Evolutionary conservation across 2,329 filamentous ascomycete species (phyloP).

Genomic region (Paecilomyces niveus): DNA sequence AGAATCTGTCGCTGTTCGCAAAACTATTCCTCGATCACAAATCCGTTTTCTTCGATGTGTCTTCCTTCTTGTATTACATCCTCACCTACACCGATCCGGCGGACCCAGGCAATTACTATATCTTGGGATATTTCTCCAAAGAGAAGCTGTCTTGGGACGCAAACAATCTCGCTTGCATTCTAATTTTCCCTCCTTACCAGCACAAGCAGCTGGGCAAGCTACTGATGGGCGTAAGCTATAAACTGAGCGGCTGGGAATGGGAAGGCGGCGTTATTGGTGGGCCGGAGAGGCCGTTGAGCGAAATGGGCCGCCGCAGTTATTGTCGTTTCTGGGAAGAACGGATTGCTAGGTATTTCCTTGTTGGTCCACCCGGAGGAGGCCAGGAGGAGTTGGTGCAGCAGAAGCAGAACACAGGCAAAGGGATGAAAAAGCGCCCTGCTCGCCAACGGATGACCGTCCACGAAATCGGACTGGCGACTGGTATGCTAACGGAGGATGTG

Average conservation of each 20-base stretch:
- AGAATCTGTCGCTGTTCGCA: slow-evolving; percentile 91
- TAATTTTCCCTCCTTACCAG: slow-evolving; percentile 94
- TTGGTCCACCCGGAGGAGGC: slow-evolving; percentile 18
- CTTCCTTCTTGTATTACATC: slow-evolving; percentile 89
- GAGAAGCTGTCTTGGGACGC: slow-evolving; percentile 99
- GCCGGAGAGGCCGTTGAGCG: slow-evolving; percentile 87
- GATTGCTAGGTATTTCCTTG: slow-evolving; percentile 61
- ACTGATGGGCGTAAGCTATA: slow-evolving; percentile 89
- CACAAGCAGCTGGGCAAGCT: slow-evolving; percentile 79
- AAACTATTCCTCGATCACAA: slow-evolving; percentile 98
- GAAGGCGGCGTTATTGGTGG: slow-evolving; percentile 66
- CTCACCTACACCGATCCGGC: slow-evolving; percentile 63
- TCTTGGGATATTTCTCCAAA: slow-evolving; percentile 97
- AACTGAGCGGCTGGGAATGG: slow-evolving; percentile 71
- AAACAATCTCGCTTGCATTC: slow-evolving; percentile 94
- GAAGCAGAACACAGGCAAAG: slow-evolving; percentile 23
- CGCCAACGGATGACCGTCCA: slow-evolving; percentile 56
- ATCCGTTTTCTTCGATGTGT: slow-evolving; percentile 95
- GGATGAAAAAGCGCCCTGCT: slow-evolving; percentile 35
- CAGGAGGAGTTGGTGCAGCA: slow-evolving; percentile 21
- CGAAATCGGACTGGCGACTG: slow-evolving; percentile 68
- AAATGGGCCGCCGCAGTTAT: slow-evolving; percentile 77
- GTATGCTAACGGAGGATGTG: slow-evolving; percentile 80
- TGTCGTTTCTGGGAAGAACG: slow-evolving; percentile 79
- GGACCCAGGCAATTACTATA: slow-evolving; percentile 42